Evolutionary conservation across 345 rosid species (phyloP).

Genomic region (Mercurialis annua): DNA sequence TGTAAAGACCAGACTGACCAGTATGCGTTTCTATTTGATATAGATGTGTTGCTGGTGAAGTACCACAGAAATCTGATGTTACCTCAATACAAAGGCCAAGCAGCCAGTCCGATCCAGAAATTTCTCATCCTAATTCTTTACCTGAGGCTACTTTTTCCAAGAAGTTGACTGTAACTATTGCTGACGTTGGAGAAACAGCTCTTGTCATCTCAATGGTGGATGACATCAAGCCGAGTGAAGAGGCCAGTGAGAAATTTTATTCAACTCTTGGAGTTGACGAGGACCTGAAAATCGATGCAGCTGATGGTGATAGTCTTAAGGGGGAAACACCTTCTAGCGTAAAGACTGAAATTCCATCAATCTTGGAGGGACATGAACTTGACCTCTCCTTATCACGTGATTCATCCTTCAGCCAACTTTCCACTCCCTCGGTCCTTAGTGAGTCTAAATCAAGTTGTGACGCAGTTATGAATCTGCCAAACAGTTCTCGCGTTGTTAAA

Average conservation of each 20-base stretch:
- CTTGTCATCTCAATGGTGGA: constrained; percentile 76
- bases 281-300: constrained; percentile 26
- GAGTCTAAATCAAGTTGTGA: constrained; percentile 32
- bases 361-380: constrained; percentile 32
- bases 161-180: constrained; percentile 72
- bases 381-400: constrained; percentile 46
- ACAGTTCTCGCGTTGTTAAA: constrained; percentile 23
- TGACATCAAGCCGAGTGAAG: constrained; percentile 41
- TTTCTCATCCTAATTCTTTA: constrained; percentile 37
- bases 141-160: constrained; percentile 52
- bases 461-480: constrained; percentile 22
- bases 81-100: constrained; percentile 38
- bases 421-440: constrained; percentile 32
- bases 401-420: constrained; percentile 31
- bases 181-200: constrained; percentile 95
- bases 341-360: constrained; percentile 34
- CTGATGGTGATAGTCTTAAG: constrained; percentile 29
- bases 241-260: constrained; percentile 38
- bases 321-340: constrained; percentile 27
- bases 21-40: constrained; percentile 17
- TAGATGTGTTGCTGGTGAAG: constrained; percentile 63
- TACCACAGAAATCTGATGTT: constrained; percentile 39
- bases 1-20: not conserved
- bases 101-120: constrained; percentile 38
- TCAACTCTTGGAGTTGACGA: constrained; percentile 33